These are phyloP conservation scores for Clavispora asparagi DNA, from an alignment of 805 yeast genomes.

Conservation along the genomic window DNA sequence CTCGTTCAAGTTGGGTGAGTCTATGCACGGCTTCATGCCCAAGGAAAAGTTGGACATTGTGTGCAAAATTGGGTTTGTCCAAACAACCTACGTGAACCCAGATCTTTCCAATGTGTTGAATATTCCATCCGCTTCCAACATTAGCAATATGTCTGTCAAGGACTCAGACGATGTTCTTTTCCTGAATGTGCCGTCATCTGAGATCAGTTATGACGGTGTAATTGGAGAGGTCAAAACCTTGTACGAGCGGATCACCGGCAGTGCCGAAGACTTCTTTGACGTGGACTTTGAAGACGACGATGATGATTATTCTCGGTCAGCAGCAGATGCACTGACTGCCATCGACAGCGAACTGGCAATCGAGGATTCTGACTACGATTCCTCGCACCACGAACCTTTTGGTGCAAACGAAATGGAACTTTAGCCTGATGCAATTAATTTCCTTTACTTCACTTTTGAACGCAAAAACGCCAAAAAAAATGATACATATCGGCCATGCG, in stretches of 20 bases:
- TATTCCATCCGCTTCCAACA: conserved; percentile 20
- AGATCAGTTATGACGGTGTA: conserved; percentile 87
- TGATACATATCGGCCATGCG: not conserved
- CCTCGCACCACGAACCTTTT: conserved; percentile 36
- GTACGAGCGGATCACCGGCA: conserved; percentile 78
- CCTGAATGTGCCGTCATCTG: conserved; percentile 70
- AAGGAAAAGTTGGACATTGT: conserved; percentile 53
- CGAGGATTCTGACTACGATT: conserved; percentile 18
- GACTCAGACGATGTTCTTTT: conserved; percentile 26
- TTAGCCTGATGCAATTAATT: conserved; percentile 6
- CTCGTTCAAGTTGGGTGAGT: conserved; percentile 81
- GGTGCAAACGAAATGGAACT: conserved; percentile 43
- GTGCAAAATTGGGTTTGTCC: conserved; percentile 37
- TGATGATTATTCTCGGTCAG: conserved; percentile 32
- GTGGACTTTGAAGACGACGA: conserved; percentile 96
- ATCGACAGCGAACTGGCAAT: conserved; percentile 17
- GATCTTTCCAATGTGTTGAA: conserved; percentile 33
- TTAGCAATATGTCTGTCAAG: conserved; percentile 12
- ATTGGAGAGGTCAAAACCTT: conserved; percentile 74
- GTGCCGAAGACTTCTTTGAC: conserved; percentile 93
- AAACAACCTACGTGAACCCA: conserved; percentile 31
- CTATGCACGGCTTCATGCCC: conserved; percentile 80
- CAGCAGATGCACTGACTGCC: conserved; percentile 2
- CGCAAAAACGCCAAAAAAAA: not conserved
- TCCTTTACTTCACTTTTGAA: not conserved